Percentiles rank a stretch among this genome's conserved stretches.
These are phyloP conservation scores for Yamadazyma kitorensis DNA, from an alignment of 805 yeast species.

Conservation along the genomic window DNA sequence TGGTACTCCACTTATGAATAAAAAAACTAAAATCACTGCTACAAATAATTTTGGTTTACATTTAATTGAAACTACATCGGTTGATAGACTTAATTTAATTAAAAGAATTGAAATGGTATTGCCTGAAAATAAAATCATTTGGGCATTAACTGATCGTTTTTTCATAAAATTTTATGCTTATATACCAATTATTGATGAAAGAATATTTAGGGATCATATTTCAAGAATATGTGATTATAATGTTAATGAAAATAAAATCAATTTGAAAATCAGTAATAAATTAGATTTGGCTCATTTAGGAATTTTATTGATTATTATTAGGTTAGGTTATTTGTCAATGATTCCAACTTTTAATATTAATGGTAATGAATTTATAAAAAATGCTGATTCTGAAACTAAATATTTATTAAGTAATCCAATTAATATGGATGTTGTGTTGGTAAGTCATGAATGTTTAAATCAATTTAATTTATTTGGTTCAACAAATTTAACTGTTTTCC, in stretches of 20 bases:
- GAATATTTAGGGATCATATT: slow-evolving; percentile 22
- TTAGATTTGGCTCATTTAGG: slow-evolving; percentile 37
- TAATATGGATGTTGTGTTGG: slow-evolving; percentile 24
- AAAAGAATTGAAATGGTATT: slow-evolving; percentile 3
- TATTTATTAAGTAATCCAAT: slow-evolving; percentile 29
- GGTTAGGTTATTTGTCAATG: slow-evolving; percentile 35
- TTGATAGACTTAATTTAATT: slow-evolving; percentile 4
- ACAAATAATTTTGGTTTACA: slow-evolving; percentile 4
- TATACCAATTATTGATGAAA: slow-evolving; percentile 44
- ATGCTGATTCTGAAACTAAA: slow-evolving; percentile 17
- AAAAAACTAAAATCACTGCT: neutral
- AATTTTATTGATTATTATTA: slow-evolving; percentile 28
- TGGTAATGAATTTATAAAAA: slow-evolving; percentile 2
- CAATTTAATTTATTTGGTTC: slow-evolving; percentile 33
- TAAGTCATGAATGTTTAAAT: slow-evolving; percentile 34
- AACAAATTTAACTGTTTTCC: slow-evolving; percentile 50
- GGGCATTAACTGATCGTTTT: slow-evolving; percentile 18
- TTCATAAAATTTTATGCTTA: slow-evolving; percentile 43
- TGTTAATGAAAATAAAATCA: slow-evolving; percentile 1
- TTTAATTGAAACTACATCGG: neutral
- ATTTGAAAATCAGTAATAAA: slow-evolving; percentile 22
- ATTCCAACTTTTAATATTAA: slow-evolving; percentile 23
- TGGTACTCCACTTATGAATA: neutral
- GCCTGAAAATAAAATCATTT: slow-evolving; percentile 10
- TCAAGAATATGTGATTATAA: slow-evolving; percentile 2